Evolutionary conservation across 805 yeast genomes (phyloP).

Genomic region (Kluyveromyces wickerhamii): DNA sequence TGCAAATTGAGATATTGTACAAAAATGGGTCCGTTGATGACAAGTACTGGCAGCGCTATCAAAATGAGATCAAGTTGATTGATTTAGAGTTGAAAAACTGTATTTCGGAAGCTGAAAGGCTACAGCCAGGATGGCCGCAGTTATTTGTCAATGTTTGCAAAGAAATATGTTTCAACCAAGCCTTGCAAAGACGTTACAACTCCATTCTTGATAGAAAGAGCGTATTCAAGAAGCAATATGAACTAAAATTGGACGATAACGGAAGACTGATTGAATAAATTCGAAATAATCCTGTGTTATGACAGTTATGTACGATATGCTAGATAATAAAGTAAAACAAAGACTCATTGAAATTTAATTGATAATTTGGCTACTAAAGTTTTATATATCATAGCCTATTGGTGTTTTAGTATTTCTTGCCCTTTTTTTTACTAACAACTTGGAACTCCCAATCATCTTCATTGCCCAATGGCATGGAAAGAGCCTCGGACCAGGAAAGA

Average conservation of each 20-base stretch:
- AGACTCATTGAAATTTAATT: too few species aligned
- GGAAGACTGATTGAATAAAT: slow-evolving; percentile 20
- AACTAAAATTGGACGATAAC: slow-evolving; percentile 22
- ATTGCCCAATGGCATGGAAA: slow-evolving; percentile 36
- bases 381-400: too few species aligned
- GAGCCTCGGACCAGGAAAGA: slow-evolving; percentile 68
- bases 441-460: slow-evolving; percentile 56
- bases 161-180: slow-evolving; percentile 89
- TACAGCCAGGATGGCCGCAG: slow-evolving; percentile 76
- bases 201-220: slow-evolving; percentile 35
- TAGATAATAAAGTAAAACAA: too few species aligned
- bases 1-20: slow-evolving; percentile 60
- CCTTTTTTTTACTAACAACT: slow-evolving; percentile 57
- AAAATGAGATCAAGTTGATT: slow-evolving; percentile 66
- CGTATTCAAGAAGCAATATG: slow-evolving; percentile 25
- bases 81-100: slow-evolving; percentile 76
- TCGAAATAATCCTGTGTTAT: background rate
- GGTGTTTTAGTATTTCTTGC: slow-evolving; percentile 36
- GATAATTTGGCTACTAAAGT: too few species aligned
- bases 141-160: slow-evolving; percentile 69
- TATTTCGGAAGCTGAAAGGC: slow-evolving; percentile 62
- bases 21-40: slow-evolving; percentile 91
- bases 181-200: slow-evolving; percentile 64
- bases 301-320: too few species aligned
- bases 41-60: slow-evolving; percentile 72